These are phyloP conservation scores for Lachnellula arida DNA, from an alignment of 2,329 filamentous ascomycete species.

Conservation along the genomic window DNA sequence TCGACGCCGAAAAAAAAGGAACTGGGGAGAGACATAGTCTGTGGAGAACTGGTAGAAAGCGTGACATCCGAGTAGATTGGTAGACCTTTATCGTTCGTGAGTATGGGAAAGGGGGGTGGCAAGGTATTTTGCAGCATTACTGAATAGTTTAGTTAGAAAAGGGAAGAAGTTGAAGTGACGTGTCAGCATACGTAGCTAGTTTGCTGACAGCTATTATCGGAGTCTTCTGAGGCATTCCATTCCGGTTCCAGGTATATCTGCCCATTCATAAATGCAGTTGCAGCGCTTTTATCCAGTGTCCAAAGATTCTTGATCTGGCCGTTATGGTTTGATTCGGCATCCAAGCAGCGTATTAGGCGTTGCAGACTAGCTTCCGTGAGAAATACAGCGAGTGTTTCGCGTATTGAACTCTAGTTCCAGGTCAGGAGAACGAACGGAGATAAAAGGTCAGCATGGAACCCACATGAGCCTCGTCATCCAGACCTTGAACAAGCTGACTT, in stretches of 20 bases:
- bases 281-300: not conserved
- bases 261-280: not conserved
- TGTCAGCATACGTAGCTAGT: not conserved
- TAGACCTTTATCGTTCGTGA: not conserved
- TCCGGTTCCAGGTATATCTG: not conserved
- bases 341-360: not conserved
- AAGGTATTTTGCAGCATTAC: not conserved
- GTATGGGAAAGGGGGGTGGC: not conserved
- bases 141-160: not conserved
- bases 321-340: not conserved
- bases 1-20: slow-evolving; percentile 2
- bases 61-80: not conserved
- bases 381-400: not conserved
- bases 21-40: slow-evolving; percentile 1
- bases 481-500: not conserved
- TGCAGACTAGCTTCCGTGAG: not conserved
- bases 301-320: not conserved
- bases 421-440: not conserved
- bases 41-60: not conserved
- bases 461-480: not conserved
- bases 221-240: not conserved
- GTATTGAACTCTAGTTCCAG: not conserved
- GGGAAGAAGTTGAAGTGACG: not conserved
- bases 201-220: not conserved
- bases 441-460: not conserved